These are phyloP conservation scores for Marasmius sp. DNA, from an alignment of 1,284 basidiomycete species.

Conservation along the genomic window DNA sequence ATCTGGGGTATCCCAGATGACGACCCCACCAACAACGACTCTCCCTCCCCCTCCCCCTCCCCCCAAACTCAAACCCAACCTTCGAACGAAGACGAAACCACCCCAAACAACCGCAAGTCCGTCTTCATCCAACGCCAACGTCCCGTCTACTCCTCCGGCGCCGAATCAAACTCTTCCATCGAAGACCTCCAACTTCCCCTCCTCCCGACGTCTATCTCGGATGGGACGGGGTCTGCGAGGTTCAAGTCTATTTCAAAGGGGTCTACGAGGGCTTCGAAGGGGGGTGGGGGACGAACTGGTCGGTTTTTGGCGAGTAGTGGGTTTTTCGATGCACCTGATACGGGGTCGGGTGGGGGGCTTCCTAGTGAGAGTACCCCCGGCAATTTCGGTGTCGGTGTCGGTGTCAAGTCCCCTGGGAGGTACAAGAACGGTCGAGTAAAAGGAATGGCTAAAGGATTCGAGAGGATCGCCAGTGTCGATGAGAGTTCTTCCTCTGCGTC, in stretches of 20 bases:
- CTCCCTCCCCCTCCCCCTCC: background rate
- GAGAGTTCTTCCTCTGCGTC: conserved; percentile 19
- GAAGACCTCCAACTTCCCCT: conserved; percentile 11
- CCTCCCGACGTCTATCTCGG: conserved; percentile 3
- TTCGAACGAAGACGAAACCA: conserved; percentile 21
- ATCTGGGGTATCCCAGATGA: conserved; percentile 46
- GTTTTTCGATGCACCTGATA: conserved; percentile 1
- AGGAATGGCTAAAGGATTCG: conserved; percentile 56
- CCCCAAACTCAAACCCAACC: too few species aligned
- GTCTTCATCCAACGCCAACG: background rate
- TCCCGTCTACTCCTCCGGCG: conserved; percentile 10
- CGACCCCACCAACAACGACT: background rate
- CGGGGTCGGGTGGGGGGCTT: background rate
- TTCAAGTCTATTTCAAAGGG: background rate
- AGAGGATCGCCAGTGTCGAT: conserved; percentile 39
- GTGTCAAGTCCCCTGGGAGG: conserved; percentile 1
- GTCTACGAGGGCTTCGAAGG: background rate
- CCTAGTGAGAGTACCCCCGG: background rate
- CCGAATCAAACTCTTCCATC: conserved; percentile 16
- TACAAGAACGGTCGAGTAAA: conserved; percentile 46
- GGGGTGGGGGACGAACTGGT: background rate
- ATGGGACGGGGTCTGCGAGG: conserved; percentile 7
- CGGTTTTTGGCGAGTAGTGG: background rate
- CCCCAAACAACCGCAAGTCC: conserved; percentile 32
- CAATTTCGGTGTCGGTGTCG: background rate